phyloP scores from a whole-genome alignment of 1,284 basidiomycete genomes.

The Cutaneotrichosporon curvatum region DNA sequence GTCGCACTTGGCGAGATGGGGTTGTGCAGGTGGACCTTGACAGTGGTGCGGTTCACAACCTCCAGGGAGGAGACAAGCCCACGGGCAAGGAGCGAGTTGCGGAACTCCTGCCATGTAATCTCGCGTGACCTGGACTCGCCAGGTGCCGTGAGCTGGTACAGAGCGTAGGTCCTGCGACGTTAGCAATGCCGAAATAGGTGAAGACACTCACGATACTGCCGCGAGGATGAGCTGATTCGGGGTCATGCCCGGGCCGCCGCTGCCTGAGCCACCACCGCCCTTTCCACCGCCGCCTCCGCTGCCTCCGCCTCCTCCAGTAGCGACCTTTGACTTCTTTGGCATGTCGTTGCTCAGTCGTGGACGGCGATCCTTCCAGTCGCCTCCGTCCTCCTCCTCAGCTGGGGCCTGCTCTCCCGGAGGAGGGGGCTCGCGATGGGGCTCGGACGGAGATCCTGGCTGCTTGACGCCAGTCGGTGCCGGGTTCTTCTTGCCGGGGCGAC shows the following conservation, averaged over 20 bases:
- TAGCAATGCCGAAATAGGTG: not conserved
- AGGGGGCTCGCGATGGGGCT: conserved; percentile 25
- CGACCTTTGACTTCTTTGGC: conserved; percentile 25
- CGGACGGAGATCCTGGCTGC: not conserved
- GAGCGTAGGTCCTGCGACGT: conserved; percentile 30
- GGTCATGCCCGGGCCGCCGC: conserved; percentile 30
- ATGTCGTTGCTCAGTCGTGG: conserved; percentile 34
- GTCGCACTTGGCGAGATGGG: conserved; percentile 23
- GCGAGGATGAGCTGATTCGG: conserved; percentile 43
- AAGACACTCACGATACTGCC: conserved; percentile 25
- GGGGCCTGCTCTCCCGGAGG: conserved; percentile 2
- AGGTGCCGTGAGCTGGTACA: conserved; percentile 37
- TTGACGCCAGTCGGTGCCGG: too few species aligned
- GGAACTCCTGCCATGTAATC: conserved; percentile 98
- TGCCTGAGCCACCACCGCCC: conserved; percentile 21
- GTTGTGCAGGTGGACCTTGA: conserved; percentile 50
- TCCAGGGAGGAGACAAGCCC: conserved; percentile 90
- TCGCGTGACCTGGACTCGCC: conserved; percentile 55
- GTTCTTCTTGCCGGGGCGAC: conserved; percentile 6
- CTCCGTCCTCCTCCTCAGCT: conserved; percentile 22
- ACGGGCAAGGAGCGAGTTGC: conserved; percentile 89
- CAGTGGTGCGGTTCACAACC: conserved; percentile 85
- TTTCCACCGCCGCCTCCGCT: conserved; percentile 31
- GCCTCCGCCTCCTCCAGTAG: conserved; percentile 29
- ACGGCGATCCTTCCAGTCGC: conserved; percentile 25